Evolutionary conservation across 2,329 filamentous ascomycete species (phyloP).

Genomic region (Coniella vitis): DNA sequence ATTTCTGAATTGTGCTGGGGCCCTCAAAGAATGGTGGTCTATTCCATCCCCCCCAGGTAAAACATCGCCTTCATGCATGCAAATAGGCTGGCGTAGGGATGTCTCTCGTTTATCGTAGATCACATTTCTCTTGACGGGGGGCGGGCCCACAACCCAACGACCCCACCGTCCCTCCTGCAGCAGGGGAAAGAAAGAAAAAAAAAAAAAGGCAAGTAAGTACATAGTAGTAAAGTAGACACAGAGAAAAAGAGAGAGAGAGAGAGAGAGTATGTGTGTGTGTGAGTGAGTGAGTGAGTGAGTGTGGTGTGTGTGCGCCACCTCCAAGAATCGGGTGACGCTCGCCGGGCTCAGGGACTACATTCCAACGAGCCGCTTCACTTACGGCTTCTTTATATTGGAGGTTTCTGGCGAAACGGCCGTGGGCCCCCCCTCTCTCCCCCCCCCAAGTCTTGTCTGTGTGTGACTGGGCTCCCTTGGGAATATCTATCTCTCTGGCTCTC

Average conservation of each 20-base stretch:
- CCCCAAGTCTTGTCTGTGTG: no score
- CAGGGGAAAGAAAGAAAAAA: no score
- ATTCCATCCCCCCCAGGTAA: slow-evolving; percentile 6
- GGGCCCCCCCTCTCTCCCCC: not conserved
- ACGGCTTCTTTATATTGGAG: slow-evolving; percentile 10
- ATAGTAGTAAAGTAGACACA: no score
- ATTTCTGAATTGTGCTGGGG: not conserved
- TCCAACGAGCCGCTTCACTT: slow-evolving; percentile 14
- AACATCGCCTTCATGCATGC: slow-evolving; percentile 17
- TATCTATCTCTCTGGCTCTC: no score
- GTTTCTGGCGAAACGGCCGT: slow-evolving; percentile 8
- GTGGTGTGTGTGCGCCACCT: slow-evolving; percentile 13
- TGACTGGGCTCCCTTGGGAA: slow-evolving; percentile 8
- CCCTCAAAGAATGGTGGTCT: not conserved
- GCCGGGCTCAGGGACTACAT: slow-evolving; percentile 13
- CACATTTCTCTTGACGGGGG: slow-evolving; percentile 8
- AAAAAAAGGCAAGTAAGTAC: no score
- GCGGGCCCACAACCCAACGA: slow-evolving; percentile 9
- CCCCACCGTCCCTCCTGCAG: no score
- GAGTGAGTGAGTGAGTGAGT: slow-evolving; percentile 3
- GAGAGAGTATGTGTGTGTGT: no score
- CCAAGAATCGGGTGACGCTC: slow-evolving; percentile 14
- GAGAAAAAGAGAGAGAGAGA: no score
- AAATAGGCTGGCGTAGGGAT: slow-evolving; percentile 17
- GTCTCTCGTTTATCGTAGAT: slow-evolving; percentile 13